These are phyloP conservation scores for Dactylellina haptotyla DNA, from an alignment of 2,329 filamentous ascomycete genomes.

Conservation along the genomic window DNA sequence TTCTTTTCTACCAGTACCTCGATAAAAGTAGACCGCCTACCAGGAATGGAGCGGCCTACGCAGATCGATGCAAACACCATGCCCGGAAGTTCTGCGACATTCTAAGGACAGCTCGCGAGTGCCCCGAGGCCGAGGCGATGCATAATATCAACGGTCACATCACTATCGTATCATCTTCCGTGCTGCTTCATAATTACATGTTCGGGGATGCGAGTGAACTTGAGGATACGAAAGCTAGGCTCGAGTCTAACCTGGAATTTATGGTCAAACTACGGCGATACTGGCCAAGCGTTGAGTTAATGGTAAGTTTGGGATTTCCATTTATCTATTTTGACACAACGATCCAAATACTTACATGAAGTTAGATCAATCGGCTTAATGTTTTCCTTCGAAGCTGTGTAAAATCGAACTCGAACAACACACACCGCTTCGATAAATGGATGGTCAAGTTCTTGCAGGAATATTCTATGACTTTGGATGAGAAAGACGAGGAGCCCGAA, in stretches of 20 bases:
- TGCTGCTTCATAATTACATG: slow-evolving; percentile 60
- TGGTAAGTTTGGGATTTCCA: slow-evolving; percentile 56
- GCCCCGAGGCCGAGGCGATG: slow-evolving; percentile 57
- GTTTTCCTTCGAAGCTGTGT: slow-evolving; percentile 60
- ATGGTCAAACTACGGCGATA: slow-evolving; percentile 59
- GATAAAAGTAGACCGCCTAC: slow-evolving; percentile 59
- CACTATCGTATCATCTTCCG: slow-evolving; percentile 61
- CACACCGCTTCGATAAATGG: slow-evolving; percentile 59
- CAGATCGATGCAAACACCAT: slow-evolving; percentile 59
- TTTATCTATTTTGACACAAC: neutral
- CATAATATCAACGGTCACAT: slow-evolving; percentile 61
- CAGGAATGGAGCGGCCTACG: slow-evolving; percentile 59
- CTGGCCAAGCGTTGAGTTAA: slow-evolving; percentile 61
- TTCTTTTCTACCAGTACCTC: slow-evolving; percentile 61
- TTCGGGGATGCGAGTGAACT: slow-evolving; percentile 60
- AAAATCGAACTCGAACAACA: slow-evolving; percentile 57
- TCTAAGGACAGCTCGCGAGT: slow-evolving; percentile 57
- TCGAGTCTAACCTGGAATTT: slow-evolving; percentile 60
- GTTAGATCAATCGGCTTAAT: slow-evolving; percentile 60
- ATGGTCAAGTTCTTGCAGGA: slow-evolving; percentile 60
- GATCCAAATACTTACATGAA: neutral
- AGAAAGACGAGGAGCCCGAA: slow-evolving; percentile 14
- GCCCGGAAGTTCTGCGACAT: slow-evolving; percentile 59
- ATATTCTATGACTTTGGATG: slow-evolving; percentile 59
- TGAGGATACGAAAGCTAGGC: slow-evolving; percentile 55